Evolutionary conservation across 805 yeast genomes (phyloP).

Genomic region (Nakazawaea laoshanensis): DNA sequence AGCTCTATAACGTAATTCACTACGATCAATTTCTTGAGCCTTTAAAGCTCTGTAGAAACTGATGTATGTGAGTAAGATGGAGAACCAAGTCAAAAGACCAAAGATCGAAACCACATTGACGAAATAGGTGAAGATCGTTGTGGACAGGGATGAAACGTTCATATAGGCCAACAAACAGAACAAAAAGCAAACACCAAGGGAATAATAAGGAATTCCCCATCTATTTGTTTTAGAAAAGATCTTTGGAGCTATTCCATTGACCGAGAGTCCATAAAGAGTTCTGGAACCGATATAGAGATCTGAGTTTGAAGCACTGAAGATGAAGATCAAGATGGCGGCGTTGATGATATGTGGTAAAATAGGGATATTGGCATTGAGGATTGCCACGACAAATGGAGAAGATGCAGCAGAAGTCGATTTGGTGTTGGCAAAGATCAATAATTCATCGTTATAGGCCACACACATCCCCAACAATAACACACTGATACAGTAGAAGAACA

Average conservation of each 20-base stretch:
- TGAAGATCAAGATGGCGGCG: slow-evolving; percentile 68
- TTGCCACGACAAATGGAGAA: slow-evolving; percentile 81
- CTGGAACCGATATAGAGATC: slow-evolving; percentile 74
- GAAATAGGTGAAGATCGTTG: slow-evolving; percentile 52
- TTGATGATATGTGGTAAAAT: slow-evolving; percentile 72
- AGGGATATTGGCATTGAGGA: slow-evolving; percentile 51
- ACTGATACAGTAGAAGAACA: slow-evolving; percentile 41
- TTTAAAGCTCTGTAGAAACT: slow-evolving; percentile 55
- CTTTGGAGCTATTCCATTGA: slow-evolving; percentile 67
- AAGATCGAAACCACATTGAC: slow-evolving; percentile 72
- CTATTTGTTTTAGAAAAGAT: slow-evolving; percentile 57
- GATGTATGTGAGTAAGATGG: slow-evolving; percentile 60
- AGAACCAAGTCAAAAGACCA: slow-evolving; percentile 69
- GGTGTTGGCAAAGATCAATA: slow-evolving; percentile 36
- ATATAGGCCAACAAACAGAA: slow-evolving; percentile 66
- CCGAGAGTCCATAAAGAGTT: slow-evolving; percentile 62
- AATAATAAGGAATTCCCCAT: slow-evolving; percentile 62
- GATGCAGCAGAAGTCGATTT: slow-evolving; percentile 53
- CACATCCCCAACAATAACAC: slow-evolving; percentile 49
- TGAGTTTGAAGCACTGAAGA: slow-evolving; percentile 76
- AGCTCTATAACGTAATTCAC: slow-evolving; percentile 50
- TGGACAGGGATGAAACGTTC: slow-evolving; percentile 36
- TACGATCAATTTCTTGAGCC: slow-evolving; percentile 58
- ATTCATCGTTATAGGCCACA: slow-evolving; percentile 42
- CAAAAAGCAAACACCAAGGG: slow-evolving; percentile 38